A percentile compares a stretch with the other conserved stretches of the same genome.
phyloP scores from a whole-genome alignment of 23 red algal genomes.

The Gracilaria domingensis region DNA sequence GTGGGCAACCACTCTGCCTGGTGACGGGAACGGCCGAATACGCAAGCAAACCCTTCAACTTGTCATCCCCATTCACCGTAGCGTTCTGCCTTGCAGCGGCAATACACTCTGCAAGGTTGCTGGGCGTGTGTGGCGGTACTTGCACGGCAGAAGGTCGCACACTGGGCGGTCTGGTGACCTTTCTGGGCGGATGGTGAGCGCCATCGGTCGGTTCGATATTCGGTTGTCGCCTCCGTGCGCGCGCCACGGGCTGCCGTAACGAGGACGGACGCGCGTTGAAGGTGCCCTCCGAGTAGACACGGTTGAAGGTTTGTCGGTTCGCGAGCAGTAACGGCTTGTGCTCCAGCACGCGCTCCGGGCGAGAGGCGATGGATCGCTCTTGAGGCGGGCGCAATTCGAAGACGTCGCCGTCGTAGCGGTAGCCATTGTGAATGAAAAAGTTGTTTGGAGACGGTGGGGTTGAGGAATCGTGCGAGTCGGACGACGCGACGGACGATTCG shows the following conservation, averaged over 20 bases:
- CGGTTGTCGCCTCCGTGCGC: not conserved
- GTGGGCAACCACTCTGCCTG: slow-evolving; percentile 3
- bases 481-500: not conserved
- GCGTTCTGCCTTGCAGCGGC: slow-evolving; percentile 4
- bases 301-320: slow-evolving; percentile 77
- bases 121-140: not conserved
- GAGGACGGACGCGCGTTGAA: slow-evolving; percentile 68
- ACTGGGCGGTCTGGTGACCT: slow-evolving; percentile 46
- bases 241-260: slow-evolving; percentile 54
- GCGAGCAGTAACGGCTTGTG: slow-evolving; percentile 66
- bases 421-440: slow-evolving; percentile 84
- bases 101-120: slow-evolving; percentile 26
- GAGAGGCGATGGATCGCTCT: slow-evolving; percentile 68
- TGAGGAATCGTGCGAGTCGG: not conserved
- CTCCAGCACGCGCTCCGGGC: slow-evolving; percentile 72
- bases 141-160: slow-evolving; percentile 25
- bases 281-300: slow-evolving; percentile 78
- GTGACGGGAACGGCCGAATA: slow-evolving; percentile 39
- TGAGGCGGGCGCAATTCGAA: slow-evolving; percentile 71
- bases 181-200: not conserved
- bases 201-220: not conserved
- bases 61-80: not conserved
- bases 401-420: slow-evolving; percentile 73
- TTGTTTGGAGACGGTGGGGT: slow-evolving; percentile 53
- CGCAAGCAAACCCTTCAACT: slow-evolving; percentile 40